Evolutionary conservation across 2,329 filamentous ascomycete species (phyloP), one percentile per base, ranked within the genome.

Genomic region (Nigrospora sphaerica): DNA sequence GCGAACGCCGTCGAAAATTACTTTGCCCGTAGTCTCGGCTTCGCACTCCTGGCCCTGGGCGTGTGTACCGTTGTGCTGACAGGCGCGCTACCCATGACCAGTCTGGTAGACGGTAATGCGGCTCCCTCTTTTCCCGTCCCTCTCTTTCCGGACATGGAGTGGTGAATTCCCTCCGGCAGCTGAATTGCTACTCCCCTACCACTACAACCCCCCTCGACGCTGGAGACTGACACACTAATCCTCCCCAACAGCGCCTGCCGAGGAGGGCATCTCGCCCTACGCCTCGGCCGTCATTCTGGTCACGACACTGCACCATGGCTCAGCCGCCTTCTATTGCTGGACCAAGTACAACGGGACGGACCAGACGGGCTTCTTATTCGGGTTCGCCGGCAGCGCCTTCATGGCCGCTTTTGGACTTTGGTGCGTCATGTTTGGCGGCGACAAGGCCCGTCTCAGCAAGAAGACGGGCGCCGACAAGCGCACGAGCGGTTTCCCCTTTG

Each of bases 21-120:
- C 73, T 83, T 91, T 62, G 81, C 81, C 44, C 84, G 86, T 37
- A 80, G 76, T 28, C 74, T 89, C 1, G 87, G 85, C 52, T 70
- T 91, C 47, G 70, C 81, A 31, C 74, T 89, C 39, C 69, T 90
- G 18, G 69, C 80, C 11, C 67, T 92, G 28, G 81, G 80, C 32
- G 59, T 82, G 7, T 65, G 86, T 12, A 74, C 76, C n/a, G 66
- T 90, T 34, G 71, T 88, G 33, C 73, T 91, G 31, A 86, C 85
- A 0, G 88, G 86, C 40, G 75, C 77, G 3, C 71, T 92, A 6
- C 86, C 87, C 1, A 65, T 90, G 12, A 75, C 73, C 1, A 74
- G 76, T n/a, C 61, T 62, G 19, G 58, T 61, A n/a, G 64, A 71
- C 5, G 55, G 70, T 73, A 61, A 49, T 28, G 23, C 23, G 23